phyloP scores from a whole-genome alignment of 176 grass and related monocot genomes.

The Eremochloa ophiuroides region DNA sequence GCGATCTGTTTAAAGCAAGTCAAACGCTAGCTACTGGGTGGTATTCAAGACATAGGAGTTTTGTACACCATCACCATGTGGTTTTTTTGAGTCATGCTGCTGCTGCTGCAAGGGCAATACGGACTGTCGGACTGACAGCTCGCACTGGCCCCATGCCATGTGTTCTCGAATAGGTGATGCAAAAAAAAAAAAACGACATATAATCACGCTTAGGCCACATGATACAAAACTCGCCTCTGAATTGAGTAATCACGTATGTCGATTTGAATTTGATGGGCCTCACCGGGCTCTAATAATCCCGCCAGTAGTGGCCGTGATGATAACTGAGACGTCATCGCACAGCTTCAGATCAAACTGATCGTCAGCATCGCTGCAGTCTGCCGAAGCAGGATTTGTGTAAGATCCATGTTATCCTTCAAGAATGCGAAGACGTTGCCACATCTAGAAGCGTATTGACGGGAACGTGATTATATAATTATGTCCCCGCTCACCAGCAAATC shows the following conservation, averaged over 20 bases:
- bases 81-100: background rate
- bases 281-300: background rate
- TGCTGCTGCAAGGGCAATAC: background rate
- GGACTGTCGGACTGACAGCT: background rate
- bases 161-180: constrained; percentile 10
- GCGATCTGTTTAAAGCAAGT: background rate
- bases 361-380: background rate
- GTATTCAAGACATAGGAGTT: background rate
- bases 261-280: constrained; percentile 13
- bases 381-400: background rate
- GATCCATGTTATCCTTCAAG: too few species aligned
- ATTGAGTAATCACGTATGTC: constrained; percentile 26
- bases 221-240: constrained; percentile 2
- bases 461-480: constrained; percentile 18
- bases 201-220: constrained; percentile 11
- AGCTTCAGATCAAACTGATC: background rate
- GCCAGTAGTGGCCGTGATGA: constrained; percentile 12
- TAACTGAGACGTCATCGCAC: background rate
- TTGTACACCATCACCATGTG: background rate
- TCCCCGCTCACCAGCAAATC: background rate
- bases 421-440: constrained; percentile 15
- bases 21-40: background rate
- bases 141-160: background rate
- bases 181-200: background rate
- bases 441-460: constrained; percentile 13